These are phyloP conservation scores for Starmerella asiatica DNA, from an alignment of 805 yeast species.

Conservation along the genomic window DNA sequence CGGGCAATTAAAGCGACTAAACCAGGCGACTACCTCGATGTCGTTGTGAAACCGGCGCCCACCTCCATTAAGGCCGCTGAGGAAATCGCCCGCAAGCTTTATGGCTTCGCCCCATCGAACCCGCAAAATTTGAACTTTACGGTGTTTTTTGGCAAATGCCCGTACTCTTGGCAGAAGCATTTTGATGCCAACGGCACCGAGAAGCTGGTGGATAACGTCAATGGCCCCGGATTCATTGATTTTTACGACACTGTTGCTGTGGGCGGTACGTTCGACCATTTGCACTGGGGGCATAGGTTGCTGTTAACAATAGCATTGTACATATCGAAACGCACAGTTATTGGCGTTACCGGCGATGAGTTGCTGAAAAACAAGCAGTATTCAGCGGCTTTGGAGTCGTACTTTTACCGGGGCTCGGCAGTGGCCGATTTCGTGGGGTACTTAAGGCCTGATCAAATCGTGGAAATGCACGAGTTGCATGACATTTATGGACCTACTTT, in stretches of 20 bases:
- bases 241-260: slow-evolving; percentile 33
- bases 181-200: background rate
- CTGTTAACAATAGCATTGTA: slow-evolving; percentile 61
- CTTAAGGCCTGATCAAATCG: slow-evolving; percentile 34
- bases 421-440: slow-evolving; percentile 40
- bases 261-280: slow-evolving; percentile 95
- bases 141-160: slow-evolving; percentile 1
- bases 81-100: slow-evolving; percentile 4
- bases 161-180: slow-evolving; percentile 3
- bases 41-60: slow-evolving; percentile 11
- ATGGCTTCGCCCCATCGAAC: slow-evolving; percentile 11
- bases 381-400: slow-evolving; percentile 49
- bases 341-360: slow-evolving; percentile 74
- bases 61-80: slow-evolving; percentile 7
- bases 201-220: too few relatives aligned
- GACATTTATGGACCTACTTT: slow-evolving; percentile 96
- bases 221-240: background rate
- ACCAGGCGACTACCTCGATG: slow-evolving; percentile 13
- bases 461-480: slow-evolving; percentile 49
- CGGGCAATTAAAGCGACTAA: background rate
- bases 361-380: slow-evolving; percentile 64
- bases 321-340: slow-evolving; percentile 40
- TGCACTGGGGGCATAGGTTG: slow-evolving; percentile 91
- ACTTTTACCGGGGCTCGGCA: slow-evolving; percentile 35
- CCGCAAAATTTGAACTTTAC: slow-evolving; percentile 4